phyloP scores from a whole-genome alignment of 768 basidiomycete genomes.

The Auricularia sp. region DNA sequence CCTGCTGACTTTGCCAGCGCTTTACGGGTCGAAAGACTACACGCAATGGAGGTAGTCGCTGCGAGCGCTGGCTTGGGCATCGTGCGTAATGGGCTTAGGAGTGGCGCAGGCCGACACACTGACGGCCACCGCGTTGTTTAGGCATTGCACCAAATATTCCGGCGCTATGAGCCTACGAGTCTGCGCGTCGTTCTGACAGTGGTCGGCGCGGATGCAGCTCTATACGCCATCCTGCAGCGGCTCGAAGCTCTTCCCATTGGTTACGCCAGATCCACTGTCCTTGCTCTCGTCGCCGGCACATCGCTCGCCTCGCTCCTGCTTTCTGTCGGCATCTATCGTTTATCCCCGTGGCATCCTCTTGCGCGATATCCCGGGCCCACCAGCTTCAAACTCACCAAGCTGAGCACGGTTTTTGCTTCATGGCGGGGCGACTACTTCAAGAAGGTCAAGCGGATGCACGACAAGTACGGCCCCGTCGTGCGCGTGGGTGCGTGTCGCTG shows the following conservation, averaged over 20 bases:
- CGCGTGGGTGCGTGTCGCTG: constrained; percentile 34
- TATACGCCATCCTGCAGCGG: neutral
- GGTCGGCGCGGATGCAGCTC: neutral
- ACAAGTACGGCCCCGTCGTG: constrained; percentile 46
- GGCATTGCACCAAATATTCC: neutral
- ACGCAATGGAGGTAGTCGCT: too few species aligned
- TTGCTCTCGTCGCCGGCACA: neutral
- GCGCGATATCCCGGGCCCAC: constrained; percentile 28
- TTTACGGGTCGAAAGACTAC: too few species aligned
- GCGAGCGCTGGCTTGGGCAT: too few species aligned
- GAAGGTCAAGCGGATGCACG: constrained; percentile 37
- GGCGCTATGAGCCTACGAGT: neutral
- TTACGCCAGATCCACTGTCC: neutral
- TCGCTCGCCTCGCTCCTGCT: constrained; percentile 7
- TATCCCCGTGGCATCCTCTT: constrained; percentile 30
- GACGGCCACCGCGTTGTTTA: neutral
- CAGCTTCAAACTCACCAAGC: constrained; percentile 21
- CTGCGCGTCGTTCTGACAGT: neutral
- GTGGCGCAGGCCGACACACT: too few species aligned
- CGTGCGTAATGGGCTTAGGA: too few species aligned
- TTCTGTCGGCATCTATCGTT: constrained; percentile 25
- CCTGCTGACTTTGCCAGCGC: too few species aligned
- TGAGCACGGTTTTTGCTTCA: constrained; percentile 26
- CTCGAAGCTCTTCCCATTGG: neutral
- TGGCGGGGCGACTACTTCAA: constrained; percentile 35